Evolutionary conservation across 768 basidiomycete genomes (phyloP).

Genomic region (Auricularia heimuer): DNA sequence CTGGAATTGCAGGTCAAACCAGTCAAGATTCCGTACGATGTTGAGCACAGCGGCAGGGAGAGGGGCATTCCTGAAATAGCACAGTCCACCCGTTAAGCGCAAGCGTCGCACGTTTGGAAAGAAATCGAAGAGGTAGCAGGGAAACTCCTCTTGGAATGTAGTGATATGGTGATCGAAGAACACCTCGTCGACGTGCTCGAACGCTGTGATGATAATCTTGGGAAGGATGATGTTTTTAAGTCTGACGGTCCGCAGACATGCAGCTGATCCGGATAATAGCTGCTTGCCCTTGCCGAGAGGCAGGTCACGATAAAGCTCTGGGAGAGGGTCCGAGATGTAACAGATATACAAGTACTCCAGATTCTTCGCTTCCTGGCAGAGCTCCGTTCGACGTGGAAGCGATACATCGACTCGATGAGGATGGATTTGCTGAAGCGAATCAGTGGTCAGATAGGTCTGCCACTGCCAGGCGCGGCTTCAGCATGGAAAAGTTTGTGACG

Average conservation of each 20-base stretch:
- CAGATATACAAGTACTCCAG: background rate
- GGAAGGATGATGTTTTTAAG: background rate
- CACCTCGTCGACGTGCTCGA: background rate
- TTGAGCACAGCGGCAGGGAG: background rate
- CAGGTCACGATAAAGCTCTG: background rate
- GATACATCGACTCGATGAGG: background rate
- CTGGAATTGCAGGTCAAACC: background rate
- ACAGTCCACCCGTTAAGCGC: background rate
- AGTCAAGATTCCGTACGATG: background rate
- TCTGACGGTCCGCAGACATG: background rate
- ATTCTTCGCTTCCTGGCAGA: background rate
- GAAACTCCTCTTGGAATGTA: background rate
- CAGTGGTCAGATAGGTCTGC: too few species aligned
- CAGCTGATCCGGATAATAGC: background rate
- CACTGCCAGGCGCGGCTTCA: too few species aligned
- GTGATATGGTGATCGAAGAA: background rate
- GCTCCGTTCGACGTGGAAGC: background rate
- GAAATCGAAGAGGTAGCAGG: background rate
- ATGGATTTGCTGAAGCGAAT: background rate
- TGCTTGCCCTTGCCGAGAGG: background rate
- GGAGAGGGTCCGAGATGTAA: background rate
- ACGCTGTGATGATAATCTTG: background rate
- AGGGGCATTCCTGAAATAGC: background rate
- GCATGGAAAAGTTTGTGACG: too few species aligned
- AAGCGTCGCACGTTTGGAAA: background rate